These are phyloP conservation scores for Neurospora cerealis DNA, from an alignment of 495 filamentous ascomycete genomes.

Conservation along the genomic window DNA sequence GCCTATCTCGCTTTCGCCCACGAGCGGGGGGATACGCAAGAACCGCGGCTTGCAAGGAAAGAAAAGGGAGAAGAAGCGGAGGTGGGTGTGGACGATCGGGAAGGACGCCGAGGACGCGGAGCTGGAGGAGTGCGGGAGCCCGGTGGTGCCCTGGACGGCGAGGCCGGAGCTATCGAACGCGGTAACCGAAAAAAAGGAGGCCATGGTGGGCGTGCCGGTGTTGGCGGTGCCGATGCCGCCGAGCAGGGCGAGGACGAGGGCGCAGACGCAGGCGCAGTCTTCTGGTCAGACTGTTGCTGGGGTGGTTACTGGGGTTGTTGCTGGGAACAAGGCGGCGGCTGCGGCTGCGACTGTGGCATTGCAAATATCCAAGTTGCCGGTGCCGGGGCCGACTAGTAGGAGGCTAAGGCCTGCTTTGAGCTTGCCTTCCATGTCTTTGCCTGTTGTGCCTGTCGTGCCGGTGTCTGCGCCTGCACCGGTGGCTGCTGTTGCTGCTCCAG, in stretches of 20 bases:
- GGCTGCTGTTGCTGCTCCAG: background rate
- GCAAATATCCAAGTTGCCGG: background rate
- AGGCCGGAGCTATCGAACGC: background rate
- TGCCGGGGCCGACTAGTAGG: conserved; percentile 7
- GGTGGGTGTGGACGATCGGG: conserved; percentile 45
- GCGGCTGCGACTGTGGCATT: background rate
- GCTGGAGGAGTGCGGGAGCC: conserved; percentile 27
- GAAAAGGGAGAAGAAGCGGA: conserved; percentile 39
- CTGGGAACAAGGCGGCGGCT: background rate
- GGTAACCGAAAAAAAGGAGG: background rate
- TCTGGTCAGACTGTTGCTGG: background rate
- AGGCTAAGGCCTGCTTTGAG: background rate
- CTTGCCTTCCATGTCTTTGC: background rate
- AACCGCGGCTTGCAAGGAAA: conserved; percentile 25
- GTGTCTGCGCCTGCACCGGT: background rate
- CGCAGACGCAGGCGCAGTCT: background rate
- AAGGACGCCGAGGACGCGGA: conserved; percentile 34
- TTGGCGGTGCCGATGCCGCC: conserved; percentile 8
- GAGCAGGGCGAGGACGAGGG: background rate
- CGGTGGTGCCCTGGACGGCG: conserved; percentile 17
- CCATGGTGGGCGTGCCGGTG: conserved; percentile 7
- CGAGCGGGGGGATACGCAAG: conserved; percentile 29
- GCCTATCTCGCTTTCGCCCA: conserved; percentile 18
- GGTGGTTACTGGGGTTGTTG: background rate
- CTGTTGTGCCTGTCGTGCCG: background rate